Evolutionary conservation across 805 yeast genomes (phyloP).

Genomic region (Lipomyces sp.): DNA sequence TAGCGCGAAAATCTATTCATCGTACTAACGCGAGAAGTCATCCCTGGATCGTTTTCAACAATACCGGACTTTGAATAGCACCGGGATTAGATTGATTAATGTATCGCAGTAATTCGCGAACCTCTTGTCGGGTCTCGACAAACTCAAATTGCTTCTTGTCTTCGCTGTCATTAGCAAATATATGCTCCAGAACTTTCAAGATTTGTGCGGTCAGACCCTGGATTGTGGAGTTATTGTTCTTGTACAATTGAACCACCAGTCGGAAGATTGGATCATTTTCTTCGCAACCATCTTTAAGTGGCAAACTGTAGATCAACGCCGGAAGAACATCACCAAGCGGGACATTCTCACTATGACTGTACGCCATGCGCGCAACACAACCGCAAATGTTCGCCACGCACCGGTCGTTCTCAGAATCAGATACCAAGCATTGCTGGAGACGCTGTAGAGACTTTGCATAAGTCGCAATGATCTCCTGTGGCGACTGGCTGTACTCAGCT

Average conservation of each 20-base stretch:
- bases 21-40: not conserved
- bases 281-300: slow-evolving; percentile 85
- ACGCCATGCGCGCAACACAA: slow-evolving; percentile 90
- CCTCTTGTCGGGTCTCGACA: slow-evolving; percentile 66
- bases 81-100: slow-evolving; percentile 70
- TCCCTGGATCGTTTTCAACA: slow-evolving; percentile 15
- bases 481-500: slow-evolving; percentile 56
- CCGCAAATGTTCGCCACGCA: slow-evolving; percentile 88
- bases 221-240: slow-evolving; percentile 60
- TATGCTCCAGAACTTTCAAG: slow-evolving; percentile 68
- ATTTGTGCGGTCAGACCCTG: slow-evolving; percentile 48
- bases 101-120: slow-evolving; percentile 71
- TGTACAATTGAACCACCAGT: slow-evolving; percentile 71
- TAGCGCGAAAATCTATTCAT: not conserved
- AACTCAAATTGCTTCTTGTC: slow-evolving; percentile 76
- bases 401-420: slow-evolving; percentile 66
- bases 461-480: slow-evolving; percentile 62
- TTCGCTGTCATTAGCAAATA: slow-evolving; percentile 78
- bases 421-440: slow-evolving; percentile 72
- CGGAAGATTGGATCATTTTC: slow-evolving; percentile 91
- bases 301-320: slow-evolving; percentile 73
- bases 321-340: slow-evolving; percentile 82
- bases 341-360: slow-evolving; percentile 70
- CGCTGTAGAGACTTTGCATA: slow-evolving; percentile 72
- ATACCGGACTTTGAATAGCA: slow-evolving; percentile 12